These are phyloP conservation scores for Fusarium chlamydosporum DNA, from an alignment of 2,329 filamentous ascomycete species.

Conservation along the genomic window DNA sequence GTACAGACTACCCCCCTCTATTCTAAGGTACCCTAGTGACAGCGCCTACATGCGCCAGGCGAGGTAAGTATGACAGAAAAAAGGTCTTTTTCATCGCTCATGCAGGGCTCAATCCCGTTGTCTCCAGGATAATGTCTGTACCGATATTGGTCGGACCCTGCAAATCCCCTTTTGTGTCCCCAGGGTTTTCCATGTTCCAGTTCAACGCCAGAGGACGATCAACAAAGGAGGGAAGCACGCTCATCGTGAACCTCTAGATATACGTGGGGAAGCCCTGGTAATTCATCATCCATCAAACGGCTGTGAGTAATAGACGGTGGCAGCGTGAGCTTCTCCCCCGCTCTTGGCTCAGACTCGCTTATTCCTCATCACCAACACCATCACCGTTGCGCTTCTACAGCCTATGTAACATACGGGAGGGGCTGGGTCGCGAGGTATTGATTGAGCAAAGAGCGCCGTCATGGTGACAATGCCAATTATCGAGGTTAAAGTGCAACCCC, in stretches of 20 bases:
- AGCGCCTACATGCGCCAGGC: constrained; percentile 11
- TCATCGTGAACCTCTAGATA: constrained; percentile 10
- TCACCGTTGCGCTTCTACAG: constrained; percentile 5
- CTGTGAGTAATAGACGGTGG: not conserved
- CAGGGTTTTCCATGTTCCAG: constrained; percentile 17
- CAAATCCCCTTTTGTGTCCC: constrained; percentile 30
- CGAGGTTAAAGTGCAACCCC: constrained; percentile 3
- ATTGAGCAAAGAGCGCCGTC: constrained; percentile 43
- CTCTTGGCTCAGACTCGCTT: constrained; percentile 16
- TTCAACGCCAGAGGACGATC: constrained; percentile 14
- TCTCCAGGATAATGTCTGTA: constrained; percentile 18
- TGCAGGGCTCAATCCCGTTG: constrained; percentile 41
- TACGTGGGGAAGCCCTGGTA: not conserved
- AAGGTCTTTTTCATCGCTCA: constrained; percentile 26
- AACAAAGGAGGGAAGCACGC: constrained; percentile 2
- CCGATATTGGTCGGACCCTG: constrained; percentile 34
- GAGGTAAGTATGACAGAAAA: constrained; percentile 28
- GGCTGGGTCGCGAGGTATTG: constrained; percentile 20
- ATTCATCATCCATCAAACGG: not conserved
- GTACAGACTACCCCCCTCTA: constrained; percentile 13
- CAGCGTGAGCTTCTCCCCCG: constrained; percentile 11
- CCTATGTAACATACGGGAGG: constrained; percentile 17
- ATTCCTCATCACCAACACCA: constrained; percentile 8
- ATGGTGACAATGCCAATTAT: constrained; percentile 35
- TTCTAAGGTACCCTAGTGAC: not conserved